These are phyloP conservation scores for Rhizopogon vulgaris DNA, from an alignment of 768 basidiomycete species.

Conservation along the genomic window DNA sequence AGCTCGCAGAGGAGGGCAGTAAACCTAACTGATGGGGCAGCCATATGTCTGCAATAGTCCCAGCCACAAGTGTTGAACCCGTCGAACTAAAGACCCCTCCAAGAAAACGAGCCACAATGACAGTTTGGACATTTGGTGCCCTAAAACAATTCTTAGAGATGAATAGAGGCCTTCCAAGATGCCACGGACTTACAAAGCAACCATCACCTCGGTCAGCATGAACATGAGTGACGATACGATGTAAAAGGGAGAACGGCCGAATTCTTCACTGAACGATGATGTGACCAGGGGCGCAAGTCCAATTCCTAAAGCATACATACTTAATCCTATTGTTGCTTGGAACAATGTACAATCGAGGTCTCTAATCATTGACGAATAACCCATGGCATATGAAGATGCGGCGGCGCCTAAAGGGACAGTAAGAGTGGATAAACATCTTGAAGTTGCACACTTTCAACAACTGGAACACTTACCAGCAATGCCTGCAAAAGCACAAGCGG, in stretches of 20 bases:
- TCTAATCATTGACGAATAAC: conserved; percentile 48
- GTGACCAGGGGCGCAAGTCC: conserved; percentile 62
- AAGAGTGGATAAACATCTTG: conserved; percentile 1
- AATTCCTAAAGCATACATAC: conserved; percentile 56
- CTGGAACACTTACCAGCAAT: conserved; percentile 21
- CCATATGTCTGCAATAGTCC: conserved; percentile 70
- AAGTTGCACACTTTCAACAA: not conserved
- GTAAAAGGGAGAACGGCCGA: conserved; percentile 59
- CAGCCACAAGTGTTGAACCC: conserved; percentile 67
- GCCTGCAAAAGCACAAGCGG: conserved; percentile 27
- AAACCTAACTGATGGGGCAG: conserved; percentile 45
- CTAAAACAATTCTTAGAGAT: conserved; percentile 12
- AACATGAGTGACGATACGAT: conserved; percentile 45
- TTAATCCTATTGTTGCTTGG: conserved; percentile 42
- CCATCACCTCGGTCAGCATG: conserved; percentile 41
- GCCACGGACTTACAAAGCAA: conserved; percentile 19
- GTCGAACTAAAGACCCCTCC: conserved; percentile 66
- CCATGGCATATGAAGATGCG: conserved; percentile 48
- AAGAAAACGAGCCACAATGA: conserved; percentile 59
- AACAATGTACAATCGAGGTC: conserved; percentile 39
- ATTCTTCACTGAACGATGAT: conserved; percentile 68
- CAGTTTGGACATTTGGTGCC: conserved; percentile 46
- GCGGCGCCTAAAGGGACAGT: conserved; percentile 34
- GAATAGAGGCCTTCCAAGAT: not conserved
- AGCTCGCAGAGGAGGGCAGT: not conserved